Evolutionary conservation across 345 rosid species (phyloP).

Genomic region (Citrus mangshanensis): DNA sequence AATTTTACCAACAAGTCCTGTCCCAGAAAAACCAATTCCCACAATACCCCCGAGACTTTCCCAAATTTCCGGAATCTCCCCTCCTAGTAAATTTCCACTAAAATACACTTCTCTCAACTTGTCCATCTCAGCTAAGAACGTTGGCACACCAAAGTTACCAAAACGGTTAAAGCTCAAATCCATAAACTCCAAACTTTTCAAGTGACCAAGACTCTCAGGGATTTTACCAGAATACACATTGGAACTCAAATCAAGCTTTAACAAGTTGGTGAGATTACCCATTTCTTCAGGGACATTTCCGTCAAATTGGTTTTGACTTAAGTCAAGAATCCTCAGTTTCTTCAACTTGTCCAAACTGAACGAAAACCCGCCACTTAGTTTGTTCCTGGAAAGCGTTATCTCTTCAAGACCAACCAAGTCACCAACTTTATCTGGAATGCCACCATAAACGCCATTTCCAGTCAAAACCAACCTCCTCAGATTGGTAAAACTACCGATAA

Average conservation of each 20-base stretch:
- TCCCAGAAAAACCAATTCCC: conserved; percentile 54
- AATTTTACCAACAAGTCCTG: conserved; percentile 50
- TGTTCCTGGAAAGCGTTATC: conserved; percentile 55
- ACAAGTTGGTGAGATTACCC: conserved; percentile 41
- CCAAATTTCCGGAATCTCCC: conserved; percentile 62
- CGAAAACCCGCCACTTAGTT: conserved; percentile 41
- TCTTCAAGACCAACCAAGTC: conserved; percentile 46
- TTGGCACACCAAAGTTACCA: conserved; percentile 52
- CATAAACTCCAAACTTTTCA: conserved; percentile 45
- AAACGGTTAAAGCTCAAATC: conserved; percentile 60
- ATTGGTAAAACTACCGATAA: conserved; percentile 38
- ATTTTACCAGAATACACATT: conserved; percentile 46
- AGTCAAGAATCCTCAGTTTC: conserved; percentile 45
- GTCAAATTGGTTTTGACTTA: conserved; percentile 44
- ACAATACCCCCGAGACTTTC: conserved; percentile 40
- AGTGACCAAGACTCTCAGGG: conserved; percentile 36
- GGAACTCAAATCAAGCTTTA: conserved; percentile 64
- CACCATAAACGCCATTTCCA: conserved; percentile 57
- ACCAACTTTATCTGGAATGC: conserved; percentile 35
- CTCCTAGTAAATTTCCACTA: conserved; percentile 68
- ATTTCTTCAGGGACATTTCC: conserved; percentile 42
- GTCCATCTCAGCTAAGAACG: conserved; percentile 39
- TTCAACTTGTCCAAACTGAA: conserved; percentile 28
- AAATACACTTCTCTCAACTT: conserved; percentile 42
- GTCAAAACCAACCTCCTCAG: conserved; percentile 47